phyloP scores from a whole-genome alignment of 352 stramenopile species.

The Phytophthora meadii region DNA sequence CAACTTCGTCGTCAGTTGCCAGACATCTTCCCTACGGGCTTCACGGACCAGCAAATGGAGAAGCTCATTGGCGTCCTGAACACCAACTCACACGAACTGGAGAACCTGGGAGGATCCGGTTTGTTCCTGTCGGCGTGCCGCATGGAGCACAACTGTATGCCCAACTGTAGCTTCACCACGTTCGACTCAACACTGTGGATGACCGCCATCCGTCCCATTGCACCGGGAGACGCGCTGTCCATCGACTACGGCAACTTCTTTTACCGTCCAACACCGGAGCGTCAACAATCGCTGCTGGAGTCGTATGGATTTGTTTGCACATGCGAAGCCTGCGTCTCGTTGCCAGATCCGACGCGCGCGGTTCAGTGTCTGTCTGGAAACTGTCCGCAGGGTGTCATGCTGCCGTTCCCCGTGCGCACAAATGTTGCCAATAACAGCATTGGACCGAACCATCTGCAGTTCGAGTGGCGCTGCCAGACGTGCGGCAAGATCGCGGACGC shows the following conservation, averaged over 20 bases:
- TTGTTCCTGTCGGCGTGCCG: slow-evolving; percentile 75
- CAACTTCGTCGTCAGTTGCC: slow-evolving; percentile 52
- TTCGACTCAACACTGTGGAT: slow-evolving; percentile 77
- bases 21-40: slow-evolving; percentile 61
- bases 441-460: slow-evolving; percentile 49
- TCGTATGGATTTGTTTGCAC: slow-evolving; percentile 74
- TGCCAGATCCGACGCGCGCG: slow-evolving; percentile 59
- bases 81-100: slow-evolving; percentile 78
- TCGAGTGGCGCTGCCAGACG: slow-evolving; percentile 61
- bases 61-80: slow-evolving; percentile 77
- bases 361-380: slow-evolving; percentile 53
- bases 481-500: slow-evolving; percentile 49
- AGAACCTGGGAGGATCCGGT: slow-evolving; percentile 74
- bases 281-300: slow-evolving; percentile 59
- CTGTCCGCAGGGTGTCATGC: slow-evolving; percentile 52
- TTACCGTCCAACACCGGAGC: slow-evolving; percentile 70
- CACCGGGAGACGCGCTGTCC: slow-evolving; percentile 64
- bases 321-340: slow-evolving; percentile 60
- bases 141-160: slow-evolving; percentile 78
- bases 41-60: slow-evolving; percentile 66
- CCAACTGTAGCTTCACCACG: slow-evolving; percentile 83
- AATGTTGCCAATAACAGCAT: slow-evolving; percentile 33
- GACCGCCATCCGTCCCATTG: slow-evolving; percentile 74
- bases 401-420: slow-evolving; percentile 44
- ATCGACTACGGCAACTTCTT: slow-evolving; percentile 87